phyloP scores from a whole-genome alignment of 768 basidiomycete species.

The Phaffia australis region DNA sequence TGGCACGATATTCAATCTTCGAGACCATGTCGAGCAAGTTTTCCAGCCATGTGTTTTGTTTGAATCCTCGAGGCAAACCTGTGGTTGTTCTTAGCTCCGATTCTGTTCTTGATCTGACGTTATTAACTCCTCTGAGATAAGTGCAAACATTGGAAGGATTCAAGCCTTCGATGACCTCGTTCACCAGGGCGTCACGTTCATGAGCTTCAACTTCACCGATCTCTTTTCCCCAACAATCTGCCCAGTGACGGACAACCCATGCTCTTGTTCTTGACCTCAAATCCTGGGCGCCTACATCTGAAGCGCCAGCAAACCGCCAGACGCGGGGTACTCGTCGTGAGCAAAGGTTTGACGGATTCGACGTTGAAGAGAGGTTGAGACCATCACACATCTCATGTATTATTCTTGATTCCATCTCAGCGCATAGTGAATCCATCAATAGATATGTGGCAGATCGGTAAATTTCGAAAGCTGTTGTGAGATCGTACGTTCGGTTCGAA shows the following conservation, averaged over 20 bases:
- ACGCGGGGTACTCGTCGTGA: constrained; percentile 67
- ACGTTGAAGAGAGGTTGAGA: not conserved
- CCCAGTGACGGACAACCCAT: constrained; percentile 71
- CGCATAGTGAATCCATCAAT: constrained; percentile 55
- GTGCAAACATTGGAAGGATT: constrained; percentile 57
- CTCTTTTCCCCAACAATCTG: constrained; percentile 74
- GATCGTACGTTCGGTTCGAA: constrained; percentile 83
- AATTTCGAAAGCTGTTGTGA: constrained; percentile 81
- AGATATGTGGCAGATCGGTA: constrained; percentile 75
- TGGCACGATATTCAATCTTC: constrained; percentile 49
- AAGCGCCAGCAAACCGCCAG: constrained; percentile 63
- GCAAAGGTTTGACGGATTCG: constrained; percentile 34
- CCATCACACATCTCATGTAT: constrained; percentile 73
- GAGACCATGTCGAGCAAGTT: constrained; percentile 57
- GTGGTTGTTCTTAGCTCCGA: constrained; percentile 21
- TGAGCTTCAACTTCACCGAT: constrained; percentile 61
- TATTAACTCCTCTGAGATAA: constrained; percentile 44
- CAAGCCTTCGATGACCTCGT: constrained; percentile 59
- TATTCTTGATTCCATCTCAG: constrained; percentile 72
- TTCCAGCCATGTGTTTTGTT: constrained; percentile 48
- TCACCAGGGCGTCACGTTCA: constrained; percentile 57
- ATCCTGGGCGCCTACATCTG: constrained; percentile 63
- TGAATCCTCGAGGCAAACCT: constrained; percentile 2
- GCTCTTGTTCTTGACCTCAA: constrained; percentile 62
- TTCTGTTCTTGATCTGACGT: constrained; percentile 47